Evolutionary conservation across 768 basidiomycete species (phyloP), one percentile per base, ranked within the genome.

Genomic region (Gautieria morchelliformis): DNA sequence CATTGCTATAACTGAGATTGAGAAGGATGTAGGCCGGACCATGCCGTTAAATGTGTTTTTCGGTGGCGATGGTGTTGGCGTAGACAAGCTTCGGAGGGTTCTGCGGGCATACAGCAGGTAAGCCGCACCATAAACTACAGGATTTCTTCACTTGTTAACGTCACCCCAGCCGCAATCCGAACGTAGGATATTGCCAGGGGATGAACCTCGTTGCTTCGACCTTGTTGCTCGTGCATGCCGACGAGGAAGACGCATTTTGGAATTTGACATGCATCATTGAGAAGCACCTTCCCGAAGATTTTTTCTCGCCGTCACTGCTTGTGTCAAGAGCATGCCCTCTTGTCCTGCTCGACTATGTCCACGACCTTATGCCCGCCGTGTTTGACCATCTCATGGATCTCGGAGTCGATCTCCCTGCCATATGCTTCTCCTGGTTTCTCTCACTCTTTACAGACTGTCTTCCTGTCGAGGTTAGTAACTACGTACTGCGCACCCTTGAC

Each of bases 171-270:
- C 93, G 92, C 45, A 95, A 97, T 68, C 87, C 92, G 0, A 75
- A 81, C 0, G 91, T 98, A 6, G 96, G 96, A 0, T 97, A 96
- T 66, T 95, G 89, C 62, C 92, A 94, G 70, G 89, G 90, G 47
- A 93, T 94, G 89, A 93, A 96, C 69, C 83, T 97, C 58, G 83
- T 99, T 61, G 90, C 94, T 0, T 97, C 96, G 3, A 97, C 95
- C 0, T 76, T 99, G 2, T 78, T 99, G 0, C 79, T 99, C 1
- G 91, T 93, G 0, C 86, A 95, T 61, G 90, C 92, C 0, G 87
- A 95, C 61, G 95, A 99, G 69, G 94, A 97, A 72, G 92, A 95
- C 59, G 95, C 95, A 0, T 98, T 96, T 66, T 98, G 94, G 94
- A 87, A 88, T 33, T 85, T 97, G 11, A 74, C 83, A 0, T 90